Evolutionary conservation across 345 rosid species (phyloP), one percentile per base, ranked within the genome.

Genomic region (Mercurialis annua): DNA sequence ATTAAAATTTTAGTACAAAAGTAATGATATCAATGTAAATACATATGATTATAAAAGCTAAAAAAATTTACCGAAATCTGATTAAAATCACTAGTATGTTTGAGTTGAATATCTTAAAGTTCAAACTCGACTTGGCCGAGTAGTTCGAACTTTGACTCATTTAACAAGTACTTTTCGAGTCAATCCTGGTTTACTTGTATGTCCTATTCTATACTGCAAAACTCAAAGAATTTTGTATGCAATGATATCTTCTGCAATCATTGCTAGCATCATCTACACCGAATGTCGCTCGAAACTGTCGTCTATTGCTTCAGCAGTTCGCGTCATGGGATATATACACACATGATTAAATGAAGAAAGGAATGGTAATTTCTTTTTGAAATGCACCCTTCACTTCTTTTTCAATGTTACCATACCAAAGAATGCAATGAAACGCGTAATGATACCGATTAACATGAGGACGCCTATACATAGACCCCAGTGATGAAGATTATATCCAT

Each of bases 351-450:
- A 34, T 9, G 11, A 10, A 40, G 1, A 51, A 65, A 65, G 52
- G 49, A 52, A 24, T 65, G 58, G 46, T 12, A 47, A n/a, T n/a
- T n/a, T n/a, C n/a, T 26, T 50, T 40, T 65, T 12, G 18, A 24
- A 65, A 21, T 27, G 44, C 18, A 38, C 27, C 14, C 10, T 16
- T 90, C 84, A 92, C 74, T 74, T 86, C 88, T 81, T 90, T 72
- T 80, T 89, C 53, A 88, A 84, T 72, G 80, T 83, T 33, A 90
- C 5, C 86, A 92, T 81, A 56, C 91, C 86, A 21, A 77, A 40
- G 76, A 78, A 90, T 16, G 97, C 96, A 0, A 78, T 57, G 3
- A 58, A 49, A 42, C 97, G 90, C 76, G 84, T 71, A 55, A 73
- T 53, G 1, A 65, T n/a, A 54, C 94, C 96, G 9, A 74, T 76